These are phyloP conservation scores for Globisporangium megalacanthum DNA, from an alignment of 352 stramenopile species.

Conservation along the genomic window DNA sequence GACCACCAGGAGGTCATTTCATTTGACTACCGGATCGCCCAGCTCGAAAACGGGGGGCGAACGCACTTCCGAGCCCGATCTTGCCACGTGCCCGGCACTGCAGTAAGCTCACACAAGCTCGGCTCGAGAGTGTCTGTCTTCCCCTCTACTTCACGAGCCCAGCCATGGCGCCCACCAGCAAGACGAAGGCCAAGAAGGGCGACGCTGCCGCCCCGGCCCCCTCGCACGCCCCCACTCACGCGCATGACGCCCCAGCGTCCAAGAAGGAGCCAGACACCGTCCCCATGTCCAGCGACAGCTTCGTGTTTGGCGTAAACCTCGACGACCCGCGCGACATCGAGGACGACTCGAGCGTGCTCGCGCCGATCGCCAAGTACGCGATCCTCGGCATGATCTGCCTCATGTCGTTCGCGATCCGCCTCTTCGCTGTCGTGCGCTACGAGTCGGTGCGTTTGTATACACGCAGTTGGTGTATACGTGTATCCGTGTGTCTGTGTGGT, in stretches of 20 bases:
- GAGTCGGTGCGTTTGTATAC: constrained; percentile 58
- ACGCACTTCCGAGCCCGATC: neutral
- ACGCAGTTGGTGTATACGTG: neutral
- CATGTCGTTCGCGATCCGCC: constrained; percentile 90
- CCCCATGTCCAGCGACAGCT: neutral
- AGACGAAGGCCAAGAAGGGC: constrained; percentile 50
- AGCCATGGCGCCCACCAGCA: constrained; percentile 31
- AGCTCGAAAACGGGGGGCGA: constrained; percentile 3
- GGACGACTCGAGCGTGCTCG: constrained; percentile 69
- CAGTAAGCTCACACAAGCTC: neutral
- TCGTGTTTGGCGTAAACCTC: constrained; percentile 65
- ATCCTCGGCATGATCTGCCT: constrained; percentile 92
- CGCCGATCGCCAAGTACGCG: constrained; percentile 81
- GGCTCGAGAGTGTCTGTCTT: constrained; percentile 1
- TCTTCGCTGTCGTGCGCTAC: constrained; percentile 92
- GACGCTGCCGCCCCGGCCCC: constrained; percentile 3
- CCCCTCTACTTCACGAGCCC: too few species aligned
- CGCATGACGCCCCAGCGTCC: neutral
- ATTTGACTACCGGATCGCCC: neutral
- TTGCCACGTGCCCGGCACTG: neutral
- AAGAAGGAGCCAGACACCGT: constrained; percentile 13
- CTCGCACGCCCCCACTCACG: constrained; percentile 1
- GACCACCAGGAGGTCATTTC: neutral
- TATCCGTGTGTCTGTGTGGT: neutral
- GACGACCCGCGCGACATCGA: constrained; percentile 52